Percentiles rank a stretch among this genome's conserved stretches.
phyloP scores from a whole-genome alignment of 148 eudicot genomes.

The Drosera capensis region DNA sequence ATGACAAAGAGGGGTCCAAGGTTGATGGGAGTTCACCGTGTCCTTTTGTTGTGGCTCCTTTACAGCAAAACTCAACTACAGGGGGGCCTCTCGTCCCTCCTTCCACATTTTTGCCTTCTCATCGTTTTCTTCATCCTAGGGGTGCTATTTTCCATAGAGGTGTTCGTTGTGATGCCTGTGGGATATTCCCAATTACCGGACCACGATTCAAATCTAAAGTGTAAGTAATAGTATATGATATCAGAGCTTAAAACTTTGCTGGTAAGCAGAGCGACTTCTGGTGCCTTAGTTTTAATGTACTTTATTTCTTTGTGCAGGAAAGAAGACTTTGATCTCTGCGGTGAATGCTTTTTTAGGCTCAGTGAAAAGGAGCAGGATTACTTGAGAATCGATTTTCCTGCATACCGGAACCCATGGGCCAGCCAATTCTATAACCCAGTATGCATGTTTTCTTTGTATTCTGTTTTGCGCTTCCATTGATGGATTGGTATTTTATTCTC shows the following conservation, averaged over 20 bases:
- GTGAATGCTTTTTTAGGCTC: constrained; percentile 44
- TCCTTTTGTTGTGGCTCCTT: constrained; percentile 24
- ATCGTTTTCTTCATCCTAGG: background rate
- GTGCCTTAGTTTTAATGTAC: constrained; percentile 3
- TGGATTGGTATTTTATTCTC: constrained; percentile 3
- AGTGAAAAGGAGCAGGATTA: constrained; percentile 49
- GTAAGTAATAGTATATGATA: constrained; percentile 23
- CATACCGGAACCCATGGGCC: constrained; percentile 9
- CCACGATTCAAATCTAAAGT: constrained; percentile 85
- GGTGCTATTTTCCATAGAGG: constrained; percentile 50
- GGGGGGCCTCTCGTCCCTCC: background rate
- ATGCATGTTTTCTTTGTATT: constrained; percentile 13
- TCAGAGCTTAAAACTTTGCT: too few species aligned
- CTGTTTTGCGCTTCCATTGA: background rate
- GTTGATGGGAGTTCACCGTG: constrained; percentile 5
- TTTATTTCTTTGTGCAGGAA: constrained; percentile 30
- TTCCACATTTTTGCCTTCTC: background rate
- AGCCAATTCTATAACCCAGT: constrained; percentile 19
- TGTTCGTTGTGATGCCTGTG: constrained; percentile 88
- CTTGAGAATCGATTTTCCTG: constrained; percentile 47
- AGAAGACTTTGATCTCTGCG: constrained; percentile 65
- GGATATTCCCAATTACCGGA: constrained; percentile 62
- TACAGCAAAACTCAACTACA: constrained; percentile 2
- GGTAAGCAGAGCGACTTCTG: too few species aligned
- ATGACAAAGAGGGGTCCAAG: too few species aligned